Conservation (phyloP, 1,284 basidiomycete species). For the Peniophora sp. region DNA sequence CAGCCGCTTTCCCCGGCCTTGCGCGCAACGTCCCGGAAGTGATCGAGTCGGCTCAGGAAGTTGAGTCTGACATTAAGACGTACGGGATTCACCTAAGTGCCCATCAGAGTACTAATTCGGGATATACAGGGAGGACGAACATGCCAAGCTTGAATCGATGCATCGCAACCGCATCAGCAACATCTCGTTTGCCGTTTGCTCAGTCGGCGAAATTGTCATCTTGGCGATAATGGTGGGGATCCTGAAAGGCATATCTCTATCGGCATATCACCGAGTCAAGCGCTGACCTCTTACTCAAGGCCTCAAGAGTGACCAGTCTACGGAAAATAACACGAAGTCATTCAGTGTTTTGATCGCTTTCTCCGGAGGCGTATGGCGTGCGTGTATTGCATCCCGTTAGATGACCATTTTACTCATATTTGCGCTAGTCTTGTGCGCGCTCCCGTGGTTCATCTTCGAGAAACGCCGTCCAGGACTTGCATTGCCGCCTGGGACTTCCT, state of each 20-base stretch:
- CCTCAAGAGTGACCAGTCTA: conserved; percentile 52
- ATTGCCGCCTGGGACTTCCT: conserved; percentile 53
- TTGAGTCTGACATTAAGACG: conserved; percentile 37
- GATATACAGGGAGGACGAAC: conserved; percentile 40
- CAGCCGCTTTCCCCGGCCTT: conserved; percentile 76
- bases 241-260: no score
- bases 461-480: conserved; percentile 59
- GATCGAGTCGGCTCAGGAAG: conserved; percentile 36
- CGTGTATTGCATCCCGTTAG: conserved; percentile 20
- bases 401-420: conserved; percentile 3
- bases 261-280: no score
- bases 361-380: conserved; percentile 69
- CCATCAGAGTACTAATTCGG: neutral
- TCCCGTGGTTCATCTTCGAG: conserved; percentile 74
- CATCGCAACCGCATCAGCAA: conserved; percentile 75
- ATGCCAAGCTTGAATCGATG: conserved; percentile 57
- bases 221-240: conserved; percentile 76
- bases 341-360: conserved; percentile 74
- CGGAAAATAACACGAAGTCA: conserved; percentile 70
- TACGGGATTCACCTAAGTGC: conserved; percentile 15
- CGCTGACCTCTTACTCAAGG: no score
- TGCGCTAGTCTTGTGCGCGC: conserved; percentile 51
- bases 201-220: conserved; percentile 63
- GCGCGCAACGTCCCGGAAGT: conserved; percentile 69
- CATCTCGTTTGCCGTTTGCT: conserved; percentile 69